These are phyloP conservation scores for Knoxdaviesia capensis DNA, from an alignment of 2,329 filamentous ascomycete species.

Conservation along the genomic window DNA sequence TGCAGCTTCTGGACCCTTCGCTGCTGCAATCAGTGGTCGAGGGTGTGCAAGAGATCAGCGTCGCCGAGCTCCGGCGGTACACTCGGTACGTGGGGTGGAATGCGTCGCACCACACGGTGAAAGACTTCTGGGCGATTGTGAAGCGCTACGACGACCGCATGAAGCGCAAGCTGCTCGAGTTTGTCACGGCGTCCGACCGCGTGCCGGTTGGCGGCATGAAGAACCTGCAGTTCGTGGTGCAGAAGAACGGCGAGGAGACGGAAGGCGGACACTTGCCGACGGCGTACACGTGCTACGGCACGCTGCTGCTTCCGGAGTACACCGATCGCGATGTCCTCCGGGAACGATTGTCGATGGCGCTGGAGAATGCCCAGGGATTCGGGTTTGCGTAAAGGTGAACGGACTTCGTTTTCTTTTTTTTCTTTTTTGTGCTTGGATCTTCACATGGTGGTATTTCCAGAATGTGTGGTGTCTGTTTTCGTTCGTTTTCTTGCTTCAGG, in stretches of 20 bases:
- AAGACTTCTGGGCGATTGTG: conserved; percentile 72
- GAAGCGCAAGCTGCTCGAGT: conserved; percentile 64
- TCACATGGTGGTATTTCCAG: too few species aligned
- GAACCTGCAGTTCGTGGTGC: conserved; percentile 67
- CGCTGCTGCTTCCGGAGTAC: conserved; percentile 71
- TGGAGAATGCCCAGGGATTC: conserved; percentile 79
- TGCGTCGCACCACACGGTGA: conserved; percentile 45
- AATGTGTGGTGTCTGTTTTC: too few species aligned
- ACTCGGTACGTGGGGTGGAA: conserved; percentile 71
- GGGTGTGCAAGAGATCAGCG: conserved; percentile 63
- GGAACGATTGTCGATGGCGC: conserved; percentile 61
- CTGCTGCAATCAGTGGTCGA: conserved; percentile 65
- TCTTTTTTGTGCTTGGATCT: background rate
- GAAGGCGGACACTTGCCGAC: conserved; percentile 48
- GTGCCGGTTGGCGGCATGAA: conserved; percentile 73
- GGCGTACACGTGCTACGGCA: conserved; percentile 85
- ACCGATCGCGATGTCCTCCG: conserved; percentile 45
- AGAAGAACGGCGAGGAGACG: conserved; percentile 49
- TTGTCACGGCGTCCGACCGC: conserved; percentile 83
- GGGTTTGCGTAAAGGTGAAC: conserved; percentile 45
- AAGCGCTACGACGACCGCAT: conserved; percentile 44
- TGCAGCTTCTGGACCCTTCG: conserved; percentile 50
- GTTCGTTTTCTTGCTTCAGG: too few species aligned
- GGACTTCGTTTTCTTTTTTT: background rate
- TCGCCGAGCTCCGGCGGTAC: conserved; percentile 48